Base-by-base conservation (phyloP, 108 stramenopile species). In the Fragilariopsis cylindrus region DNA sequence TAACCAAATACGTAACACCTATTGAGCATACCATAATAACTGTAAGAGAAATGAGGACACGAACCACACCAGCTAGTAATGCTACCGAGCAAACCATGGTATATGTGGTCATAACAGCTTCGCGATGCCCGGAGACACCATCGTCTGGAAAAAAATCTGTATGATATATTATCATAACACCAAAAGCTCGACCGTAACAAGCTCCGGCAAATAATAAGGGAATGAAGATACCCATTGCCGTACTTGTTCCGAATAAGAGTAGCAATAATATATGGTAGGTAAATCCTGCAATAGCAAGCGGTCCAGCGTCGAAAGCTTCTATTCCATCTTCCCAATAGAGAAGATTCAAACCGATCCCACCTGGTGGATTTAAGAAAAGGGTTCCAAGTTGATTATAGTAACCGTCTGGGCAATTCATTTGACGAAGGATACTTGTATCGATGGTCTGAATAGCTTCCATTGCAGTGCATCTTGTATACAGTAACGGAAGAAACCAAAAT, bases 31-130 rank as follows among this genome's bases (percentile, higher is more conserved):
- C 52, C 52, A 53, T 53, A 15, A 53, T 53, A 15, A 53, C 52
- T 15, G 52, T 53, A 15, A 53, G 11, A 15, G 52, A 53, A 53
- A 53, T 53, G 13, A 53, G 52, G 15, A 53, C 52, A 53, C 52
- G 52, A 53, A 15, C 52, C 52, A 53, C 52, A 11, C 52, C 52
- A 53, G 52, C 52, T 53, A 53, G 52, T 15, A 53, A 13, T 11
- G 52, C 52, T 13, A 53, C 52, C 52, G 52, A 53, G 52, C 52
- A 53, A 15, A 53, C 52, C 52, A 53, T 53, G 52, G 52, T 53
- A 15, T 53, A 53, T 15, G 52, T 53, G 52, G 52, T 13, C 11
- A 53, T 15, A 53, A 53, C 15, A 11, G 52, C 13, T 13, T 53
- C 52, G 52, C 52, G 52, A 11, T 53, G 13, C 13, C 15, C 15